These are phyloP conservation scores for Leucoagaricus sp. DNA, from an alignment of 1,284 basidiomycete genomes.

Conservation along the genomic window DNA sequence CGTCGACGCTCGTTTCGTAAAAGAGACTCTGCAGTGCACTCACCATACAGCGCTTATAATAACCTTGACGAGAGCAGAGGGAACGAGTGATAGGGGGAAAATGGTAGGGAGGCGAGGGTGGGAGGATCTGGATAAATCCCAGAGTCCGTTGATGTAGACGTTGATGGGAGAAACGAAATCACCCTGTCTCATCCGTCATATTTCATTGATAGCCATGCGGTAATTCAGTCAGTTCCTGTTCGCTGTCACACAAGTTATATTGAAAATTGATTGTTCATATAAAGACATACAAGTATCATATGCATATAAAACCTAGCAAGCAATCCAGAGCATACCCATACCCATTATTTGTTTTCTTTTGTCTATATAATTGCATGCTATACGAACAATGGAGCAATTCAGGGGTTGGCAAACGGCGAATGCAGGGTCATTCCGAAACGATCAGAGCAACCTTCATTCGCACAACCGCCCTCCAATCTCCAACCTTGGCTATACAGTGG, in stretches of 20 bases:
- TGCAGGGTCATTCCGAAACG: neutral
- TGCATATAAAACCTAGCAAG: neutral
- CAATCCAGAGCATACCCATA: neutral
- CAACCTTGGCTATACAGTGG: neutral
- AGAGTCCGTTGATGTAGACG: neutral
- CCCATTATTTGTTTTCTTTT: neutral
- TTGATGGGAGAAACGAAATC: neutral
- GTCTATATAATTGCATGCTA: neutral
- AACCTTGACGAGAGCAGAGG: neutral
- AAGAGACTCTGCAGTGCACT: neutral
- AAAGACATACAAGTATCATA: neutral
- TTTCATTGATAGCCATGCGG: neutral
- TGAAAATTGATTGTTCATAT: neutral
- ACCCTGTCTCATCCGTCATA: neutral
- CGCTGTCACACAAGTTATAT: too few species aligned
- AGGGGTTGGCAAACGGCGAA: neutral
- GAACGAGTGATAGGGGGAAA: neutral
- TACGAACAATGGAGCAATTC: slow-evolving; percentile 1
- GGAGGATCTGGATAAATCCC: neutral
- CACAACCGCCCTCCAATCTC: too few species aligned
- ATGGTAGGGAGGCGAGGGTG: neutral
- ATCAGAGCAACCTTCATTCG: too few species aligned
- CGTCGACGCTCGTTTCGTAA: neutral
- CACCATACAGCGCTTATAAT: slow-evolving; percentile 1
- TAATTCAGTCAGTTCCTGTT: neutral